A percentile compares a stretch with the other conserved stretches of the same genome.
phyloP scores from a whole-genome alignment of 163 green algal species.

The Volvox carteri region DNA sequence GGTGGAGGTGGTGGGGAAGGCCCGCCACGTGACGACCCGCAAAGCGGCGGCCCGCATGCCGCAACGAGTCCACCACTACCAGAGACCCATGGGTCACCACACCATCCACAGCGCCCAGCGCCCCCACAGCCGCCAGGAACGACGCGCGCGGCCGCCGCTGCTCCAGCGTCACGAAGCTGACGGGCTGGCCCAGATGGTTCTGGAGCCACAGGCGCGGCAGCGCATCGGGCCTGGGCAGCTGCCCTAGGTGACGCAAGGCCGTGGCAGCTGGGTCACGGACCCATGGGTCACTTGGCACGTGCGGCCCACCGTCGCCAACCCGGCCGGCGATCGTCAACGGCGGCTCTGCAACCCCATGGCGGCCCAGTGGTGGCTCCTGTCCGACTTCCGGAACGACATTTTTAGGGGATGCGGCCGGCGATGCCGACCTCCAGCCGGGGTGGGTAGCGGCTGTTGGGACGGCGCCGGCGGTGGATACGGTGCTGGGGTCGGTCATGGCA shows the following conservation, averaged over 20 bases:
- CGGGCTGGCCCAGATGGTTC: constrained; percentile 44
- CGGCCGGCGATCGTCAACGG: not conserved
- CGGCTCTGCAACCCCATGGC: not conserved
- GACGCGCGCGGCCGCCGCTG: constrained; percentile 23
- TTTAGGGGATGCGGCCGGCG: no score
- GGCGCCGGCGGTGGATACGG: not conserved
- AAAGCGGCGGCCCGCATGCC: constrained; percentile 18
- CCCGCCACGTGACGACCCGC: constrained; percentile 16
- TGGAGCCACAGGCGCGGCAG: constrained; percentile 33
- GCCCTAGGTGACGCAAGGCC: no score
- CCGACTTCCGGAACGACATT: no score
- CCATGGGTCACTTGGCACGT: not conserved
- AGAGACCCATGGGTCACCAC: constrained; percentile 5
- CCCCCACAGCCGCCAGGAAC: not conserved
- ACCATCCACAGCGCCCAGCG: not conserved
- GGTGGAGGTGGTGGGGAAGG: not conserved
- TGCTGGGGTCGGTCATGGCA: not conserved
- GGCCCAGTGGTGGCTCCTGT: not conserved
- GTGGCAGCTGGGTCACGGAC: no score
- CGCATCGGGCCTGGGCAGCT: not conserved
- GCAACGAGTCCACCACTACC: constrained; percentile 34
- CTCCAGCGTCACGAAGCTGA: constrained; percentile 9
- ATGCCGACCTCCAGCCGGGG: not conserved
- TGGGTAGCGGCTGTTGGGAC: not conserved
- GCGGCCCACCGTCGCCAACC: not conserved